Base-by-base conservation (phyloP, 805 yeast genomes). In the Yarrowia sp. region DNA sequence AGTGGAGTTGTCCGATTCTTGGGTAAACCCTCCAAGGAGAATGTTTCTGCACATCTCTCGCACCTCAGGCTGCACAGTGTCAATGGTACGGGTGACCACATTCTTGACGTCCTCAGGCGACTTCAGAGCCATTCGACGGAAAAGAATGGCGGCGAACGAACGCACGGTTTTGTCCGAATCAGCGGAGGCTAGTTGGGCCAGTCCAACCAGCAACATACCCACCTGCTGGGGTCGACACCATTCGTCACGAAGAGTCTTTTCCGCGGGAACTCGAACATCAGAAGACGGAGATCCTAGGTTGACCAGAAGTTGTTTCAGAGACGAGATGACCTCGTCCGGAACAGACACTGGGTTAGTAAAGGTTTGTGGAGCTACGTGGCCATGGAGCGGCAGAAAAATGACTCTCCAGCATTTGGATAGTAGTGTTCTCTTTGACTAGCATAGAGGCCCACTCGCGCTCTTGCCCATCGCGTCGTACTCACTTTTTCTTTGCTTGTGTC, bases 271-370 rank as follows among this genome's bases (percentile, higher is more conserved):
- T 75, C 99, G 89, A 43, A 84, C 78, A 12, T 80, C 75, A 77
- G 94, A 93, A 74, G 93, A 92, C 9, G 96, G 82, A 5, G 98
- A 89, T 9, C 92, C 85, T 71, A 94, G 85, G 19, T 89, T 91
- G 71, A 81, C 79, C 43, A 92, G 80, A 50, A 92, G 83, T 71
- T 84, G 83, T 22, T 80, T 72, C 72, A 92, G 80, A 2, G 85
- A 85, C 42, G 75, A 78, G 68, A 85, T 84, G 50, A 85, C 84
- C 45, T 90, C 92, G 35, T 84, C 83, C 40, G 95, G 89, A 70
- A 91, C 56, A 48, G 67, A 63, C 67, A 63, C 56, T 63, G 19
- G 14, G 67, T 48, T 63, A 59, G 65, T 43, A 8, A 2, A 36
- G n/a, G 32, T n/a, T 36, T n/a, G 22, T 15, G 26, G 22, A 16